phyloP scores from a whole-genome alignment of 208 protist species.

The Leishmania tropica region DNA sequence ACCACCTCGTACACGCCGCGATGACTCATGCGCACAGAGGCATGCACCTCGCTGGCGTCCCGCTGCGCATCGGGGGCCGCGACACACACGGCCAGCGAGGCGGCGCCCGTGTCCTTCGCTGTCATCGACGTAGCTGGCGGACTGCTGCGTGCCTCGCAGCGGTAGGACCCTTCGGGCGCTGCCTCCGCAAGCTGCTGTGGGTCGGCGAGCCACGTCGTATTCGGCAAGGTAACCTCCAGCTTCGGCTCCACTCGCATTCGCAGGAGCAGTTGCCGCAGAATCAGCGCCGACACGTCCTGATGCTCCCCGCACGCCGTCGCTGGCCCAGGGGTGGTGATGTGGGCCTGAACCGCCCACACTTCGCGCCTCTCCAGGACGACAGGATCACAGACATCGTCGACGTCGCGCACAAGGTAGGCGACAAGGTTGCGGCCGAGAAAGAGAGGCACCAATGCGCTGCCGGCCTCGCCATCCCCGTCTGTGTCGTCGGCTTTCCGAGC shows the following conservation, averaged over 20 bases:
- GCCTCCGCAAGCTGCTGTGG: constrained; percentile 18
- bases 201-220: constrained; percentile 40
- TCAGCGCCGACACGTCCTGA: constrained; percentile 48
- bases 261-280: constrained; percentile 43
- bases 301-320: constrained; percentile 57
- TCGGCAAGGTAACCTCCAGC: constrained; percentile 47
- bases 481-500: background rate
- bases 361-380: constrained; percentile 65
- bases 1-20: constrained; percentile 65
- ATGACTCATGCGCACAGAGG: constrained; percentile 34
- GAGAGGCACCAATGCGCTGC: constrained; percentile 33
- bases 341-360: constrained; percentile 76
- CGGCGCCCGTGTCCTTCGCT: background rate
- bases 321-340: constrained; percentile 40
- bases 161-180: constrained; percentile 43
- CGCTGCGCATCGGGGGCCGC: constrained; percentile 2
- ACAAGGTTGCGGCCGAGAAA: constrained; percentile 71
- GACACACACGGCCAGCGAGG: background rate
- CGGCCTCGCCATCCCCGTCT: constrained; percentile 4
- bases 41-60: constrained; percentile 43
- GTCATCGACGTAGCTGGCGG: background rate
- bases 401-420: constrained; percentile 68
- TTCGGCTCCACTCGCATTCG: constrained; percentile 42
- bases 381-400: constrained; percentile 81
- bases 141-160: constrained; percentile 22